These are phyloP conservation scores for Arthrobotrys megalospora DNA, from an alignment of 2,329 filamentous ascomycete genomes.

Conservation along the genomic window DNA sequence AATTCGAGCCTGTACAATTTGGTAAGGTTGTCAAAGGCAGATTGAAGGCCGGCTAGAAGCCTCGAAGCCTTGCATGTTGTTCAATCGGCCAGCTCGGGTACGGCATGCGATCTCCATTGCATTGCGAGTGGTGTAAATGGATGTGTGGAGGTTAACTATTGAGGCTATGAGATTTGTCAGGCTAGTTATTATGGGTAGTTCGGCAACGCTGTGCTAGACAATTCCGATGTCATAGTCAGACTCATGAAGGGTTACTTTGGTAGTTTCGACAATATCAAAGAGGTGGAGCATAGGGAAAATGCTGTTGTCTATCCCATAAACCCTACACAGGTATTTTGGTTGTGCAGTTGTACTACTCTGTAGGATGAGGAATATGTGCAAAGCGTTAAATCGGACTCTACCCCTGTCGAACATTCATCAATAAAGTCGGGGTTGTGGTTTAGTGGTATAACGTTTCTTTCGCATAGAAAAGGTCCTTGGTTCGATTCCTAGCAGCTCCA, in stretches of 20 bases:
- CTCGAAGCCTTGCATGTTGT: not conserved
- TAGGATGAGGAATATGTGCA: not conserved
- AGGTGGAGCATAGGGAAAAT: too few species aligned
- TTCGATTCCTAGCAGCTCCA: conserved; percentile 33
- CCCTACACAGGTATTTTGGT: too few species aligned
- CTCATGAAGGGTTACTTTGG: too few species aligned
- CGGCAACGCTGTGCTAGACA: too few species aligned
- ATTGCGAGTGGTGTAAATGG: too few species aligned
- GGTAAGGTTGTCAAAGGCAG: not conserved
- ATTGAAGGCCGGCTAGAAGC: not conserved
- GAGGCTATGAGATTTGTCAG: too few species aligned
- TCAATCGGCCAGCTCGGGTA: not conserved
- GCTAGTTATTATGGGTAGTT: too few species aligned
- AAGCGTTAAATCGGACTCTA: not conserved
- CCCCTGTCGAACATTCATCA: not conserved
- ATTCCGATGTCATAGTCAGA: too few species aligned
- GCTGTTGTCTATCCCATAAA: too few species aligned
- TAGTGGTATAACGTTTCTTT: conserved; percentile 37
- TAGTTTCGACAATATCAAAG: too few species aligned
- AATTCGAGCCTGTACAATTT: not conserved
- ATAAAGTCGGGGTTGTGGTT: conserved; percentile 20
- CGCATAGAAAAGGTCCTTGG: conserved; percentile 36
- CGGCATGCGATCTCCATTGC: too few species aligned
- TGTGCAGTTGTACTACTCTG: not conserved
- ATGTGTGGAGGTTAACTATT: too few species aligned